Evolutionary conservation across 768 basidiomycete genomes (phyloP).

Genomic region (Baorangia bicolor): DNA sequence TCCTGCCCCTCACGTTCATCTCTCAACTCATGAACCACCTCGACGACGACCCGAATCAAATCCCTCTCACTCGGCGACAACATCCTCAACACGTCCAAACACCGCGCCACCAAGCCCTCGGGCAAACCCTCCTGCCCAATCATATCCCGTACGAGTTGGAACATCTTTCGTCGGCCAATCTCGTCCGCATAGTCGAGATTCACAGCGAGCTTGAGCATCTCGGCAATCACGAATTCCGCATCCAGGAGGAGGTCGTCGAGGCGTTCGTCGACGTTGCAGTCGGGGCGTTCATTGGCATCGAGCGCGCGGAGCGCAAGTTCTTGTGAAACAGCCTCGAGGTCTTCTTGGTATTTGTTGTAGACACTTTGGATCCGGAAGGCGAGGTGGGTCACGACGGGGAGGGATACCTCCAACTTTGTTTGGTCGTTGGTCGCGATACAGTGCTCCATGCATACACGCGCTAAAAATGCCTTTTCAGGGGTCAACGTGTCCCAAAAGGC

Average conservation of each 20-base stretch:
- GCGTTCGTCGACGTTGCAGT: conserved; percentile 46
- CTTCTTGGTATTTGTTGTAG: conserved; percentile 63
- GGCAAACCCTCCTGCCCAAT: conserved; percentile 70
- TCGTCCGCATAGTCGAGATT: conserved; percentile 91
- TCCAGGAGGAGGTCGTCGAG: conserved; percentile 35
- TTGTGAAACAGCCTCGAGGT: conserved; percentile 42
- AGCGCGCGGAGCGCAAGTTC: conserved; percentile 27
- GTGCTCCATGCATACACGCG: conserved; percentile 79
- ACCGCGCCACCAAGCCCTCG: conserved; percentile 62
- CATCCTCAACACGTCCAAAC: conserved; percentile 78
- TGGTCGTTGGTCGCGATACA: conserved; percentile 64
- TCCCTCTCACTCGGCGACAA: conserved; percentile 77
- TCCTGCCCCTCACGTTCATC: conserved; percentile 43
- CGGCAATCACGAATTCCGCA: conserved; percentile 66
- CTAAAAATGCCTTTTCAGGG: conserved; percentile 77
- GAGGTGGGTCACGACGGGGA: conserved; percentile 83
- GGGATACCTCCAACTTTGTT: conserved; percentile 57
- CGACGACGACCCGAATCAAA: conserved; percentile 84
- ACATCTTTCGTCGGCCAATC: conserved; percentile 86
- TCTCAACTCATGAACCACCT: conserved; percentile 80
- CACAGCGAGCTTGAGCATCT: conserved; percentile 76
- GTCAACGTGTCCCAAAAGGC: conserved; percentile 68
- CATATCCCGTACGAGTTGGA: conserved; percentile 83
- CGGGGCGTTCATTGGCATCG: conserved; percentile 35
- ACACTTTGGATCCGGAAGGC: conserved; percentile 71